Evolutionary conservation across 768 basidiomycete species (phyloP).

Genomic region (Amanita fuliginea): DNA sequence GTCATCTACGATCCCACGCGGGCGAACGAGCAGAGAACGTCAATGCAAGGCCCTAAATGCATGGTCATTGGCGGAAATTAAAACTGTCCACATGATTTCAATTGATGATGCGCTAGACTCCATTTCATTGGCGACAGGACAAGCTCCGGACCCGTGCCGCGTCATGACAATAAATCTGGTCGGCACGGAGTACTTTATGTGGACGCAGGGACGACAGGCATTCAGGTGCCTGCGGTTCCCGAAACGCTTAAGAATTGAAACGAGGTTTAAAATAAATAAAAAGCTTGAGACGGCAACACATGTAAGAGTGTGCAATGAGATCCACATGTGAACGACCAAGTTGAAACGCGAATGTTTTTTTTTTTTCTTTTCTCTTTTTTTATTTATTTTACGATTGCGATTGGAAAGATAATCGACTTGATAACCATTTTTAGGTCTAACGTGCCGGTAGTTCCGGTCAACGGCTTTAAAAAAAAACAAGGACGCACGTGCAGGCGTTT

Average conservation of each 20-base stretch:
- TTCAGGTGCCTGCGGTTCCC: background rate
- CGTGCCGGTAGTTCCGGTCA: background rate
- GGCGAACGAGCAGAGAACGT: background rate
- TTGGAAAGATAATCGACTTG: no score
- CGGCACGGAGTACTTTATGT: background rate
- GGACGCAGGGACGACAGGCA: no score
- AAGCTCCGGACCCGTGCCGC: background rate
- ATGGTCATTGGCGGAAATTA: conserved; percentile 1
- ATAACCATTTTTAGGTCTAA: no score
- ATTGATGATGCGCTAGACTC: background rate
- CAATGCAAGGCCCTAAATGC: background rate
- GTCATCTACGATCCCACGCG: background rate
- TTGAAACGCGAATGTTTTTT: background rate
- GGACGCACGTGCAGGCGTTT: no score
- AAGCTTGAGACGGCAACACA: background rate
- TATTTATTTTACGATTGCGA: background rate
- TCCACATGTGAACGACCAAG: background rate
- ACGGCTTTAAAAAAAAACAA: no score
- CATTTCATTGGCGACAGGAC: background rate
- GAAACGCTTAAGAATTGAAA: background rate
- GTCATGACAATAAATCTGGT: background rate
- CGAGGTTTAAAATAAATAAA: no score
- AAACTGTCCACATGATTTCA: background rate
- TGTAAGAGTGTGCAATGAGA: no score
- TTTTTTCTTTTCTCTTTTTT: no score